Evolutionary conservation across 1,139 yeast genomes (phyloP).

Genomic region (Hansenula sp.): DNA sequence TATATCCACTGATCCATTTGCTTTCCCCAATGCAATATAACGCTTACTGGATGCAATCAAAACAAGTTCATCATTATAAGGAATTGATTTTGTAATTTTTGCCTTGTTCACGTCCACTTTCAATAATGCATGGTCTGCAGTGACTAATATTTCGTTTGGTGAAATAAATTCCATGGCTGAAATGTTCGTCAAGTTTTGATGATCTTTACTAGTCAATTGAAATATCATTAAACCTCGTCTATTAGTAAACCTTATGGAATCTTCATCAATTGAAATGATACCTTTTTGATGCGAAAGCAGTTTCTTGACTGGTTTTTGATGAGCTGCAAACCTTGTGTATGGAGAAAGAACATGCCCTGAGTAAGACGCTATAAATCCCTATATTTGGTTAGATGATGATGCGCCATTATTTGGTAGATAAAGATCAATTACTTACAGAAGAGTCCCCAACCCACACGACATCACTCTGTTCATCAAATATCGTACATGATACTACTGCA

Average conservation of each 20-base stretch:
- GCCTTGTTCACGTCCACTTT: slow-evolving; percentile 58
- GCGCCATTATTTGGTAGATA: too few species aligned
- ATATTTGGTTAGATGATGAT: slow-evolving; percentile 28
- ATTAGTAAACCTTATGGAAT: slow-evolving; percentile 49
- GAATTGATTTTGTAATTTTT: slow-evolving; percentile 29
- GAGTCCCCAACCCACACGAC: slow-evolving; percentile 84
- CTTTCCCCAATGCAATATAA: slow-evolving; percentile 58
- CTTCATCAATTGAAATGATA: slow-evolving; percentile 50
- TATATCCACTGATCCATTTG: slow-evolving; percentile 70
- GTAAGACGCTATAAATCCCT: slow-evolving; percentile 45
- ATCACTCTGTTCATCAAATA: slow-evolving; percentile 70
- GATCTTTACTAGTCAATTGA: slow-evolving; percentile 30
- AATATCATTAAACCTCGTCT: slow-evolving; percentile 51
- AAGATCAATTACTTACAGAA: slow-evolving; percentile 23
- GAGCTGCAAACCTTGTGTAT: slow-evolving; percentile 49
- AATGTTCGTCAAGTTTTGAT: slow-evolving; percentile 30
- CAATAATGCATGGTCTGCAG: slow-evolving; percentile 34
- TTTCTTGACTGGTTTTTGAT: slow-evolving; percentile 41
- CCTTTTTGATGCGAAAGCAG: slow-evolving; percentile 53
- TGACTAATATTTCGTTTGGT: slow-evolving; percentile 31
- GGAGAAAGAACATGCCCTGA: slow-evolving; percentile 35
- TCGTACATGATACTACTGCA: slow-evolving; percentile 17
- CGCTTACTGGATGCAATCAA: slow-evolving; percentile 37
- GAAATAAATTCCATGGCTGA: slow-evolving; percentile 29
- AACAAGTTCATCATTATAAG: slow-evolving; percentile 35